Evolutionary conservation across 805 yeast genomes (phyloP), one percentile per base, ranked within the genome.

Genomic region (Blastobotrys chiropterorum): DNA sequence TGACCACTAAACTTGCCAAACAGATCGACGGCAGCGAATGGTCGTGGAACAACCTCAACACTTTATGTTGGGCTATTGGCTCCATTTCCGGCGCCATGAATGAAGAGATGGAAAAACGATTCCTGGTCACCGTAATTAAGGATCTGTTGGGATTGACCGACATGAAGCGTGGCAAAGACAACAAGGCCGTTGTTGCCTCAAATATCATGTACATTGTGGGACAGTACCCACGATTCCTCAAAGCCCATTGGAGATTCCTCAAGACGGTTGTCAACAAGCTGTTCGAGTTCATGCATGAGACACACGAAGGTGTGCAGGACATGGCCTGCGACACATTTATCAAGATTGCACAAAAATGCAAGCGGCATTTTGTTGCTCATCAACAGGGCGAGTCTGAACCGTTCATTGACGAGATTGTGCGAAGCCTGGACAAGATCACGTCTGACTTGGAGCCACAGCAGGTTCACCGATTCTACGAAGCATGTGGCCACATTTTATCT

Each of bases 271-370:
- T 94, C 55, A 85, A 88, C 71, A 94, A 94, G 70, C 77, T 94
- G 62, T 94, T 94, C 69, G 99, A 94, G 69, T 94, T 94, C 65
- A 94, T 94, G 99, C 98, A 94, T 73, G 99, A 94, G 76, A 90
- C 97, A n/a, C 99, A 94, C 70, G 99, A 92, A 70, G 99, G 99
- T 74, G 99, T 94, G 56, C 99, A 94, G 73, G 99, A 94, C 70
- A 94, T 94, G 99, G 99, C 99, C 6, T 94, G 99, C 75, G 99
- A 94, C 70, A 94, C 99, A 0, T 94, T 94, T 67, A 92, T 92
- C 66, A 94, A 94, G 69, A 94, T 94, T 68, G 88, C 96, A 19
- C 84, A 81, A 60, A 94, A 94, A 72, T 94, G 99, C 78, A 90
- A 90, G 70, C 83, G 90, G 59, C 97, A 92, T 70, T 94, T 94